Base-by-base conservation (phyloP, 164 flowering plant genomes). In the Malania oleifera region DNA sequence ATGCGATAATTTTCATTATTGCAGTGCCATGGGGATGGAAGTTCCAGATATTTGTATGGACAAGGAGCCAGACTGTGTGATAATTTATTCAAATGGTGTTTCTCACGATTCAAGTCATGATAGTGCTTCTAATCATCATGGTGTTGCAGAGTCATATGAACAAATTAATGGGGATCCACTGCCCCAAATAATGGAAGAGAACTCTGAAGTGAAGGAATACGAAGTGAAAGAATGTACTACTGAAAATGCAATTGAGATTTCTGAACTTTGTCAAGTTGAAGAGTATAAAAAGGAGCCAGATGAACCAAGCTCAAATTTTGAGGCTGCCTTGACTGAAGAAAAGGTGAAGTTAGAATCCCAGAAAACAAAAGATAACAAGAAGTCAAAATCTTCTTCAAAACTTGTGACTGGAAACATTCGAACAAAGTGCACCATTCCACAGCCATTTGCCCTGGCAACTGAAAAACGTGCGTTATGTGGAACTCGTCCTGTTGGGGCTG, bases 161-260 rank as follows among this genome's bases (percentile, higher is more conserved):
- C 37, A 65, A 24, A 57, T 71, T 35, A 50, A 43, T 59, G 69
- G 34, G 40, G 60, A 44, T 52, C 28, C 62, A 38, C 63, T 63
- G 41, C 50, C 60, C 35, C 74, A 53, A 14, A 51, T 24, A 49
- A 34, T 56, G 28, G 76, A 60, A 65, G 79, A 57, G 57, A 62
- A 58, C 54, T 45, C 46, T 28, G 80, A 76, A 58, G 60, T 23
- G 18, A 74, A 71, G 61, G 75, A 79, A 44, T 67, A 67, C 63
- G 82, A 71, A 41, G 79, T 72, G 64, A 76, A 76, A 61, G 83
- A 72, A 57, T 70, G 77, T 50, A 74, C 77, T 3, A 53, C 50
- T 10, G 79, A 76, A 48, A 57, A 17, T 27, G 56, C 70, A 41
- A 52, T 67, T 41, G 62, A 61, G 43, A 38, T 23, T 9, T 41